Conservation (phyloP, 306 rosid genomes). For the Begonia masoniana region DNA sequence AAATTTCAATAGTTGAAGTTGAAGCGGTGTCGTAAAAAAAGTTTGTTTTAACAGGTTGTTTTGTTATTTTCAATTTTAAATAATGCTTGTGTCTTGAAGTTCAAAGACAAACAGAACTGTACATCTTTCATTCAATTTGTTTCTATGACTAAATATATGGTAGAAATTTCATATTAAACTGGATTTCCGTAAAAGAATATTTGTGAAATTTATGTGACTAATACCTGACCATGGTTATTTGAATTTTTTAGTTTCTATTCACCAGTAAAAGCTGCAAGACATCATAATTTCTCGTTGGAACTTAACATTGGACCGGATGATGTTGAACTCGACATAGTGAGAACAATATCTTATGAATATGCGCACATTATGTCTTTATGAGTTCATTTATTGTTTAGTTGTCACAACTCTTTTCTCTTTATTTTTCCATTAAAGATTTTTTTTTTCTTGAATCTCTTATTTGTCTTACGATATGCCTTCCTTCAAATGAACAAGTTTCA, state of each 20-base stretch:
- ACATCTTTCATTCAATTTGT: too few relatives aligned
- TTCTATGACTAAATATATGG: too few relatives aligned
- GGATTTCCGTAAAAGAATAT: conserved; percentile 2
- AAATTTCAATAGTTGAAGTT: not conserved
- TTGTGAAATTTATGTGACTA: conserved; percentile 20
- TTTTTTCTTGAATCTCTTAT: not conserved
- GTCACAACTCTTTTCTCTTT: not conserved
- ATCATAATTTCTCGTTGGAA: conserved; percentile 23
- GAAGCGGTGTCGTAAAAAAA: too few relatives aligned
- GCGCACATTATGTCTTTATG: not conserved
- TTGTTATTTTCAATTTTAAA: too few relatives aligned
- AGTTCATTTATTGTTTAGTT: not conserved
- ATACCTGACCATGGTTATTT: conserved; percentile 22
- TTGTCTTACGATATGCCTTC: too few relatives aligned
- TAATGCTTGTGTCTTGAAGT: too few relatives aligned
- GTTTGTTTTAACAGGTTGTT: too few relatives aligned
- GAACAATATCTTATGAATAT: conserved; percentile 5
- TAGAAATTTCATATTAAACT: not conserved
- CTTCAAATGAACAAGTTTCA: too few relatives aligned
- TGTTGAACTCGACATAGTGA: conserved; percentile 54
- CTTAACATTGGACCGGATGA: conserved; percentile 31
- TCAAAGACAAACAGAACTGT: too few relatives aligned
- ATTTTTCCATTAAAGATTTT: not conserved
- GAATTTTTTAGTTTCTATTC: conserved; percentile 3
- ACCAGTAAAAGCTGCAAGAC: conserved; percentile 21